Conservation (phyloP, 768 basidiomycete genomes). For the Tephrocybe sp. region DNA sequence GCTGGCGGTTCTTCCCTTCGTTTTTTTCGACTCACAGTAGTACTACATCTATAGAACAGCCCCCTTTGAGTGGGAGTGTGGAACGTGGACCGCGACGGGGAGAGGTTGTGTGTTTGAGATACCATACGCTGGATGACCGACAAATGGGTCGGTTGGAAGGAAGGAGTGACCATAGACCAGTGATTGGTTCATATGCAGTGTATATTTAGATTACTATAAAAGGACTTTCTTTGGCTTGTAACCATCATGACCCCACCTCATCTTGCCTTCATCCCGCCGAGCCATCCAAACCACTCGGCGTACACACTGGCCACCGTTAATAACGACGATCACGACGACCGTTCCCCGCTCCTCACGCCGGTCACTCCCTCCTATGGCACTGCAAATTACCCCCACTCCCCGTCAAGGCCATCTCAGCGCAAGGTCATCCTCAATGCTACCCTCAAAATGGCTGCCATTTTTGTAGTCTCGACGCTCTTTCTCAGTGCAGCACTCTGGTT, state of each 20-base stretch:
- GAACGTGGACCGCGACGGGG: conserved; percentile 44
- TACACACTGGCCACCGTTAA: conserved; percentile 68
- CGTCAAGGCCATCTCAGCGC: conserved; percentile 40
- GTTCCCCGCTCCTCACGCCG: conserved; percentile 41
- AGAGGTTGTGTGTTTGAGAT: conserved; percentile 69
- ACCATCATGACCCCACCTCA: conserved; percentile 20
- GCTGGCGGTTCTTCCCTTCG: conserved; percentile 52
- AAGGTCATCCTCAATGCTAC: conserved; percentile 76
- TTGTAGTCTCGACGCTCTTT: conserved; percentile 62
- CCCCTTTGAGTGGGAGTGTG: conserved; percentile 10
- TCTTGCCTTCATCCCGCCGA: conserved; percentile 20
- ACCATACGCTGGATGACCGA: conserved; percentile 71
- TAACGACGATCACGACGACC: conserved; percentile 30
- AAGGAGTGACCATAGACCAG: conserved; percentile 81
- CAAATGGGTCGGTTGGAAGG: conserved; percentile 76
- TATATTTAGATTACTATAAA: conserved; percentile 29
- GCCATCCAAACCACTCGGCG: conserved; percentile 27
- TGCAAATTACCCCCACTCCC: conserved; percentile 35
- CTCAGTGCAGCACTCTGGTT: conserved; percentile 80
- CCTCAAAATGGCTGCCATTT: conserved; percentile 80
- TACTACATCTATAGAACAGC: conserved; percentile 11
- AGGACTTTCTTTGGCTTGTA: background rate
- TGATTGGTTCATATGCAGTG: conserved; percentile 75
- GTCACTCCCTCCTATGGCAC: conserved; percentile 53
- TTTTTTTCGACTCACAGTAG: conserved; percentile 35